Conservation (phyloP, 2,329 filamentous ascomycete species). For the Cercospora brassicicola region DNA sequence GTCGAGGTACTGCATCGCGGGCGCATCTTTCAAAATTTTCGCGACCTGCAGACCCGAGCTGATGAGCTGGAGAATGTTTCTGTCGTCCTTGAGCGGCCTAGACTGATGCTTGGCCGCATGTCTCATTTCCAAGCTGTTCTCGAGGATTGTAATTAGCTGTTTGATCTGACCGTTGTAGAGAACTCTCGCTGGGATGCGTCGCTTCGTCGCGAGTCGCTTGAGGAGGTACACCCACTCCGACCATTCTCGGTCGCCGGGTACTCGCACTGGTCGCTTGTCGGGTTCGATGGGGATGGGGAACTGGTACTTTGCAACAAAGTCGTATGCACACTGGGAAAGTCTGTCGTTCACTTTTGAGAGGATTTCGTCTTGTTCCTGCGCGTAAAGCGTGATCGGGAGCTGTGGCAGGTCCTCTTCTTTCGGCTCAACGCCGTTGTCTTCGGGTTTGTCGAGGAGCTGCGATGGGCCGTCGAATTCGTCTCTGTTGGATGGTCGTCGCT, state of each 20-base stretch:
- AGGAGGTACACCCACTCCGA: conserved; percentile 89
- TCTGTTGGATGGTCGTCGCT: conserved; percentile 73
- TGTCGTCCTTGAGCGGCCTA: conserved; percentile 80
- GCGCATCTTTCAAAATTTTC: conserved; percentile 80
- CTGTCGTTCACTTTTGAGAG: conserved; percentile 79
- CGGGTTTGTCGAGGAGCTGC: conserved; percentile 73
- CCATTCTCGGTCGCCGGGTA: conserved; percentile 79
- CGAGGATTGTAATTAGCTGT: conserved; percentile 82
- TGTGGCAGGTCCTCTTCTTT: conserved; percentile 79
- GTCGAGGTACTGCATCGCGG: conserved; percentile 80
- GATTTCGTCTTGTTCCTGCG: conserved; percentile 81
- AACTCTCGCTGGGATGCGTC: conserved; percentile 78
- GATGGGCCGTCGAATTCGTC: conserved; percentile 89
- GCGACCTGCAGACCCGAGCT: conserved; percentile 84
- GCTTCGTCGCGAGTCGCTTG: conserved; percentile 81
- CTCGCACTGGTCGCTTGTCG: conserved; percentile 75
- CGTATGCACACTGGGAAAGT: conserved; percentile 80
- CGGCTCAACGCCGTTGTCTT: conserved; percentile 68
- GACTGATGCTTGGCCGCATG: conserved; percentile 82
- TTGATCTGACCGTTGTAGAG: conserved; percentile 87
- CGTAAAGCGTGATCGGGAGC: conserved; percentile 77
- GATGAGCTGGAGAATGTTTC: conserved; percentile 83
- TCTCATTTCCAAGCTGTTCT: conserved; percentile 85
- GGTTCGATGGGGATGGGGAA: conserved; percentile 82
- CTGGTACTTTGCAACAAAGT: conserved; percentile 88